Base-by-base conservation (phyloP, 2,329 filamentous ascomycete species). In the Fonsecaea monophora region DNA sequence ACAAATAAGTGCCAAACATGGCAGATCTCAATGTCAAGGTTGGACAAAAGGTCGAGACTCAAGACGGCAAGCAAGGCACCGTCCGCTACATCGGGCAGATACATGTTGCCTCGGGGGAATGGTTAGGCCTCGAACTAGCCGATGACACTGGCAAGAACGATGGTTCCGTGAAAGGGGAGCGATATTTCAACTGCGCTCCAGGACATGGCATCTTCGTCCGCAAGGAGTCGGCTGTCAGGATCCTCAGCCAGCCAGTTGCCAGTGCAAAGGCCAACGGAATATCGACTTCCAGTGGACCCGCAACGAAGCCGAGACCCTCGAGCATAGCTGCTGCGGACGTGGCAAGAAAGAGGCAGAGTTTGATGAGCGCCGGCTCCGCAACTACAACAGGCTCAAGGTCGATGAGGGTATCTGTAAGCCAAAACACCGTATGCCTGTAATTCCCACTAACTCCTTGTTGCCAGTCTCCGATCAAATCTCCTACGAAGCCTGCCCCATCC, bases 101-200 rank as follows among this genome's bases (percentile, higher is more conserved):
- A 30, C 92, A 94, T 42, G 97, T 98, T 79, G 89, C 92, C 65
- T 82, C 85, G 5, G 94, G 94, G 69, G 88, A 91, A 68, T 98
- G 94, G 92, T 84, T 97, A 66, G 94, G 94, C 70, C 87, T 98
- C 67, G 94, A 97, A 82, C 86, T 98, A 64, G 88, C 92, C 60
- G 90, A 92, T 55, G 83, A 89, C 61, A 87, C 86, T 21, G 94
- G 95, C 37, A 98, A 98, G 82, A 98, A 98, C 74, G 92, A 98
- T 84, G 94, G 94, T 71, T 90, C 91, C 63, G 92, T 98, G 55
- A 87, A 94, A 78, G 94, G 92, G 68, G 87, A 92, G 76, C 85
- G 92, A 21, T 98, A 98, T 77, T 98, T 97, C 74, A 88, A 94
- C 58, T 98, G 94, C 73, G 77, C 83, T 57, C 80, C 82, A 53